Evolutionary conservation across 306 rosid species (phyloP).

Genomic region (Lotus japonicus): DNA sequence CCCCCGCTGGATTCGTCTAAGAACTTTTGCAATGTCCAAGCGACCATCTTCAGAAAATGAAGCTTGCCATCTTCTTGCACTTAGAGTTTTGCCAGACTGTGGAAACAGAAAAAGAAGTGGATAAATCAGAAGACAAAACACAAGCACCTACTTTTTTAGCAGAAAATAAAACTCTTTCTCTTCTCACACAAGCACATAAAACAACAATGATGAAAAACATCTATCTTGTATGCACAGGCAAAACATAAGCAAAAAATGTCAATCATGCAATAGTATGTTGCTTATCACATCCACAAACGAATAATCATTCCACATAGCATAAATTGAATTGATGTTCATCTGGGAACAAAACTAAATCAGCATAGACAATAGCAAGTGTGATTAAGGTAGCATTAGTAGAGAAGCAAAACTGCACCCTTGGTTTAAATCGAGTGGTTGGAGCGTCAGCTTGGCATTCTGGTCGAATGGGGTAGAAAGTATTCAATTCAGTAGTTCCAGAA

Average conservation of each 20-base stretch:
- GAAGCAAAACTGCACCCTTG: conserved; percentile 49
- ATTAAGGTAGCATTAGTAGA: background rate
- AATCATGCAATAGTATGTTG: background rate
- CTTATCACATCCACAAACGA: background rate
- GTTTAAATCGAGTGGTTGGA: conserved; percentile 70
- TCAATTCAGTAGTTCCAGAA: conserved; percentile 39
- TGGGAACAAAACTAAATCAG: background rate
- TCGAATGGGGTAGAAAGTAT: conserved; percentile 39
- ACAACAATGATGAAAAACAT: background rate
- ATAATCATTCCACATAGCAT: background rate
- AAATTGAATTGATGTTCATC: background rate
- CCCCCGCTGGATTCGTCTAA: conserved; percentile 88
- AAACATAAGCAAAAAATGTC: background rate
- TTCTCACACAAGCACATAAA: no score
- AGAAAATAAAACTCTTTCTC: no score
- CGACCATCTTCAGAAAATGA: conserved; percentile 80
- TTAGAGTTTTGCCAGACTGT: conserved; percentile 93
- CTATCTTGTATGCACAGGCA: background rate
- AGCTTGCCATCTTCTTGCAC: conserved; percentile 82
- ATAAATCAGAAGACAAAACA: conserved; percentile 2
- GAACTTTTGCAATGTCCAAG: conserved; percentile 77
- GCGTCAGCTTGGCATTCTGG: conserved; percentile 36
- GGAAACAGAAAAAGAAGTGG: conserved; percentile 16
- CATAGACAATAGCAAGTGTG: background rate
- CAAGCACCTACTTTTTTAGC: no score